A percentile compares a stretch with the other conserved stretches of the same genome.
Conservation (phyloP, 305 asterid genomes). For the Solanum hybrid region DNA sequence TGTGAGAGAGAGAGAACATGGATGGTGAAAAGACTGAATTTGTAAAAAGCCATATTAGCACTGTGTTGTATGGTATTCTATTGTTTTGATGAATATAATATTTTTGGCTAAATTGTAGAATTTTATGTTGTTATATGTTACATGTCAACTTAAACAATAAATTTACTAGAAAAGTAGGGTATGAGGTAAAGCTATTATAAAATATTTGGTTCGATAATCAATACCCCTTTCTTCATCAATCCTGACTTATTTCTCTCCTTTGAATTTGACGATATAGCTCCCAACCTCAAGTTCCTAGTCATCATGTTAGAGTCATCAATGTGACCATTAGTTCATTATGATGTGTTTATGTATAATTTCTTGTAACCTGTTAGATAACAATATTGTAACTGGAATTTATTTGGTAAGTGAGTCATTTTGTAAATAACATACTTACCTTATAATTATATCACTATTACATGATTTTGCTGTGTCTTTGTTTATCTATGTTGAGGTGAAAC, state of each 20-base stretch:
- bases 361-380: background rate
- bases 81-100: background rate
- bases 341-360: background rate
- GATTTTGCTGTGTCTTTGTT: background rate
- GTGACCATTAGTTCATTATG: background rate
- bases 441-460: background rate
- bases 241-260: no score
- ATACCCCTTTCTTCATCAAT: background rate
- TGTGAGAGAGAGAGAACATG: background rate
- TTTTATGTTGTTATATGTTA: background rate
- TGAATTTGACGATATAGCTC: background rate
- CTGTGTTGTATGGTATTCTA: background rate
- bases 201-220: background rate
- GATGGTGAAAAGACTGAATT: background rate
- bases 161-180: background rate
- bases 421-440: background rate
- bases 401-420: background rate
- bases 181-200: background rate
- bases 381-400: background rate
- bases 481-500: no score
- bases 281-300: conserved; percentile 1
- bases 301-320: conserved; percentile 30
- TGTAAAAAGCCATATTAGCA: background rate
- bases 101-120: background rate
- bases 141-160: background rate